These are phyloP conservation scores for Tetrahymena thermophila DNA, from an alignment of 73 alveolate species.

Conservation along the genomic window DNA sequence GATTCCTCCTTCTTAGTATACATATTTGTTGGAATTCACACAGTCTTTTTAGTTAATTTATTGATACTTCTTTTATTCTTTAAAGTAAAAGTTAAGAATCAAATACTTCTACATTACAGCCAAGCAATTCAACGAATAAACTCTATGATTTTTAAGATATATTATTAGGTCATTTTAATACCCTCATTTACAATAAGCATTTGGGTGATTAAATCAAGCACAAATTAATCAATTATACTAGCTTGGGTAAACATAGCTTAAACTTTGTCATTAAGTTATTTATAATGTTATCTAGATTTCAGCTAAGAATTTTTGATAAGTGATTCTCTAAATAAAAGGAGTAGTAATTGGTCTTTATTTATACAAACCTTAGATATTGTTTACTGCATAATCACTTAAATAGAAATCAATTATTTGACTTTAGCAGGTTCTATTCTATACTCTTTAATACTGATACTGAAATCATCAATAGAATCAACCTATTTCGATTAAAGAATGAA, in stretches of 20 bases:
- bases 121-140: not conserved
- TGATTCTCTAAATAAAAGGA: not conserved
- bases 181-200: not conserved
- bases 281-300: not conserved
- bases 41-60: not conserved
- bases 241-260: not conserved
- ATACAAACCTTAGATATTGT: not conserved
- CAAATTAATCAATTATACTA: not conserved
- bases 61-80: not conserved
- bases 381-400: not conserved
- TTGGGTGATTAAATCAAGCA: not conserved
- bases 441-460: not conserved
- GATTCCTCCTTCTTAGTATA: not conserved
- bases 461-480: not conserved
- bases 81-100: not conserved
- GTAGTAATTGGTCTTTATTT: not conserved
- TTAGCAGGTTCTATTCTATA: not conserved
- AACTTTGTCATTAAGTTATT: not conserved
- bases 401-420: not conserved
- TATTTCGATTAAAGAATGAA: not conserved
- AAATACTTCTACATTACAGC: not conserved
- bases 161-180: not conserved
- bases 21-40: not conserved
- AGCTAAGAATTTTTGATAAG: not conserved
- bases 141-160: not conserved